Base-by-base conservation (phyloP, 140 eudicot genomes). In the Ambrosia hybrid region DNA sequence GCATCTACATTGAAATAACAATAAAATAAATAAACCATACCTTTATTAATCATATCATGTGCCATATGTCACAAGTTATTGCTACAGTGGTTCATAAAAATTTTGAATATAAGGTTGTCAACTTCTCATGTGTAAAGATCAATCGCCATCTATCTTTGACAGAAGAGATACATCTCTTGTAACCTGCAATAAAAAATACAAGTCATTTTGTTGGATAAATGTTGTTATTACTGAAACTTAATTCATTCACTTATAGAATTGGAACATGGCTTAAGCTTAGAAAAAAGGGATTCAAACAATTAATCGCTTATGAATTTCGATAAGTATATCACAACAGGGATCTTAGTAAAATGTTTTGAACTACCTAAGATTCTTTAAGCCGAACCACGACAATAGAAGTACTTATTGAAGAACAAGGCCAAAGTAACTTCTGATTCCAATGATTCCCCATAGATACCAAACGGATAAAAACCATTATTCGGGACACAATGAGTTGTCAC, bases 91-190 rank as follows among this genome's bases (percentile, higher is more conserved):
- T 79, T 86, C 91, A 87, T 88, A 62, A 97, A 93, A 74, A 93
- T 94, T 75, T 93, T 96, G 56, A 93, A 93, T 85, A 93, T 88
- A 55, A 90, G 96, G 78, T 77, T 81, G 71, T 93, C 98, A 59
- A 93, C 82, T 86, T 93, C 98, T 13, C 98, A 86, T 53, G 83
- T 79, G 83, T 87, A 90, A 65, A 93, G 98, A 91, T 93, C 98
- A 77, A 83, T 76, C 66, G 97, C 96, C 98, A 93, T 93, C 98
- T 97, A 93, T 80, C 97, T 87, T 57, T 21, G 98, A 90, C 75
- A 90, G 73, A 64, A 93, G 96, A 76, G 97, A 85, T 39, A 93
- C 98, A 74, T 90, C 93, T 72, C 76, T 84, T 65, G 98, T 93
- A 65, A 93, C 97, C 98, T 93, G 92, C 71, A 73, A 85, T 14